Evolutionary conservation across 192 early-diverging fungal genomes (phyloP), one percentile per base, ranked within the genome.

Genomic region (Backusella westeae): DNA sequence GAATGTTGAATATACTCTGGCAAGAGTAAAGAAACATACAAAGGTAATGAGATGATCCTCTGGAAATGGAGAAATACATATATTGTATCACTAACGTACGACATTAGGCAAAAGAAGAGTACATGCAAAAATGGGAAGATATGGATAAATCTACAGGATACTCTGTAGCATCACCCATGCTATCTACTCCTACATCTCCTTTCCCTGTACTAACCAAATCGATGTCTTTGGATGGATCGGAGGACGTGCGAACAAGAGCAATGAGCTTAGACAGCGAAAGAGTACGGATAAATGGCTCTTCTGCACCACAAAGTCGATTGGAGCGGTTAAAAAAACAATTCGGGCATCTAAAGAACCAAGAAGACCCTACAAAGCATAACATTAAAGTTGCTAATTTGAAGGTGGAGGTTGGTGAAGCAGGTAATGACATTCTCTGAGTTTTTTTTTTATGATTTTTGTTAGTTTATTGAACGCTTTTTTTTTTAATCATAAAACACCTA

Each of bases 321-420:
- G 80, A 77, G 32, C 70, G 76, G 15, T 75, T 77, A 52, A 69
- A 72, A 39, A 71, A 44, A n/a, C 71, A 81, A 42, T 71, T 80
- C 17, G 70, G 59, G 34, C 69, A 74, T n/a, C 36, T 56, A 49
- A 75, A 73, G 34, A 67, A 59, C 17, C 39, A 52, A 12, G 68
- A 63, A 29, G 80, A 81, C 38, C 71, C 73, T 36, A 56, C 23
- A 26, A 77, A 73, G 26, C 76, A 73, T 35, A 81, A 74, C 39
- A 73, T 75, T 17, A 73, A 66, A 46, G 42, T 56, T n/a, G 80
- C 80, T 32, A 81, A 81, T 36, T 21, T 73, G 17, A 81, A 81
- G 39, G 71, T 77, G 15, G 76, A 81, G 35, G 69, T 81, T 32
- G 73, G 67, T 73, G 80, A 77, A 53, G 72, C 80, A 49, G 80